A percentile compares a stretch with the other conserved stretches of the same genome.
Evolutionary conservation across 352 stramenopile genomes (phyloP).

Genomic region (Blastocystis sp.): DNA sequence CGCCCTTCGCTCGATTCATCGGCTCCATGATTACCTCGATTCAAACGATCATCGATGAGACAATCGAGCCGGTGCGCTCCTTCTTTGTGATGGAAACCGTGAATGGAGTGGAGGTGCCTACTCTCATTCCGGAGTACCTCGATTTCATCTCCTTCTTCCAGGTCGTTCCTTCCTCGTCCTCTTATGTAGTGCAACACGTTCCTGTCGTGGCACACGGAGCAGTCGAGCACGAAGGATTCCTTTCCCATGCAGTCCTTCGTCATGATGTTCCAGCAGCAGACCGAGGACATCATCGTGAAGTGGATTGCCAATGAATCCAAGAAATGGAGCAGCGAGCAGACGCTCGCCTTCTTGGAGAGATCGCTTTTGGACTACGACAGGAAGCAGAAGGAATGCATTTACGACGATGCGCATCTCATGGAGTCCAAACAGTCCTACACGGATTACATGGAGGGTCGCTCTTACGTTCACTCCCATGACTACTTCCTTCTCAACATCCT

Average conservation of each 20-base stretch:
- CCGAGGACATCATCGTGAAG: neutral
- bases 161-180: neutral
- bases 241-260: too few relatives aligned
- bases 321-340: neutral
- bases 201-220: neutral
- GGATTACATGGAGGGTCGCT: neutral
- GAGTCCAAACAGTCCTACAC: neutral
- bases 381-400: neutral
- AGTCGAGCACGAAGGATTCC: too few relatives aligned
- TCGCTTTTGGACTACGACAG: neutral
- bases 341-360: neutral
- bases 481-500: conserved; percentile 5
- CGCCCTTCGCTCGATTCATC: neutral
- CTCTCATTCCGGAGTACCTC: conserved; percentile 13
- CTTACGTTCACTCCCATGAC: neutral
- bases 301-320: neutral
- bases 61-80: neutral
- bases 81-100: neutral
- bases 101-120: neutral
- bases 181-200: conserved; percentile 36
- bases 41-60: conserved; percentile 11
- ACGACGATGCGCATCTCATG: neutral
- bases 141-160: conserved; percentile 45
- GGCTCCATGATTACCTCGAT: neutral
- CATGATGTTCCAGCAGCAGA: too few relatives aligned